Evolutionary conservation across 345 rosid species (phyloP).

Genomic region (Sonneratia alba): DNA sequence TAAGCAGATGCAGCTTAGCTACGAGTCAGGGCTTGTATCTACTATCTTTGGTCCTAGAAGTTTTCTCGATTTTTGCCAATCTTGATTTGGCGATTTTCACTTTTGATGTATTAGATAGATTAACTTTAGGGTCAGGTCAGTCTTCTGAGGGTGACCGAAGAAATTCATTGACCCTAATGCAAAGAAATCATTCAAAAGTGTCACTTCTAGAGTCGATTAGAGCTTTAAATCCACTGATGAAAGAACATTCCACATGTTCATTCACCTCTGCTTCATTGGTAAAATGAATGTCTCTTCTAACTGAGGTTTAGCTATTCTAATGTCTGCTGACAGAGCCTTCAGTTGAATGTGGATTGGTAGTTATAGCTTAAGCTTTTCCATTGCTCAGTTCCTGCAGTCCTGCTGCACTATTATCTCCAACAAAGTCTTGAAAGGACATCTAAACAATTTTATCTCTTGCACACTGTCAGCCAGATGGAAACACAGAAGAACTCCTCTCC

Average conservation of each 20-base stretch:
- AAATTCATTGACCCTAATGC: not conserved
- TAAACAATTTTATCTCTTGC: not conserved
- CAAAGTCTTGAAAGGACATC: not conserved
- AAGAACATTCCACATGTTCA: not conserved
- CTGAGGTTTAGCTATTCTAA: not conserved
- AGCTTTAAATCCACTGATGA: not conserved
- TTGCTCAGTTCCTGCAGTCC: not conserved
- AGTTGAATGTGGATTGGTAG: not conserved
- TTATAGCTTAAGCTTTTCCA: not conserved
- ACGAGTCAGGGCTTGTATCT: not conserved
- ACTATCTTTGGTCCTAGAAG: not conserved
- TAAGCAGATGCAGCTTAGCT: not conserved
- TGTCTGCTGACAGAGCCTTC: not conserved
- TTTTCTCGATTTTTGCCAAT: not conserved
- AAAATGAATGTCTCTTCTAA: not conserved
- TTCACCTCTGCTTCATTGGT: not conserved
- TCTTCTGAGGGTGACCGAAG: no score
- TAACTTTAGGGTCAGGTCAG: no score
- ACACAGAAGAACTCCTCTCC: conserved; percentile 14
- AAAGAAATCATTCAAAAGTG: not conserved
- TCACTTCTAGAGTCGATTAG: not conserved
- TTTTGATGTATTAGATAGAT: no score
- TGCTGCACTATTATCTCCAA: not conserved
- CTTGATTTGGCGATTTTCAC: not conserved
- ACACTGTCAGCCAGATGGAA: conserved; percentile 22